These are phyloP conservation scores for Botryotinia calthae DNA, from an alignment of 2,329 filamentous ascomycete genomes.

Conservation along the genomic window DNA sequence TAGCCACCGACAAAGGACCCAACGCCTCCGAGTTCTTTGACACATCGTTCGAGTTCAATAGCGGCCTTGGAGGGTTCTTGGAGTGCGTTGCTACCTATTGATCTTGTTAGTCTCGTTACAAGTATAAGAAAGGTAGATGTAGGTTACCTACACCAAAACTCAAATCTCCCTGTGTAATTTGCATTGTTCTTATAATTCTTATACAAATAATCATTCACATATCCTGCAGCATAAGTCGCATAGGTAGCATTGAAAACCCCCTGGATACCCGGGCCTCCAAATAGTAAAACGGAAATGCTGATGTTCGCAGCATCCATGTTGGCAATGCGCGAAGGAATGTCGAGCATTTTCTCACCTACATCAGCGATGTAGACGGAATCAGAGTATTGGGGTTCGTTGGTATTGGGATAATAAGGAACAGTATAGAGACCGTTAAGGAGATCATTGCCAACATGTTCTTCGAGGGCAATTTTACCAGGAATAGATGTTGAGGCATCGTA, in stretches of 20 bases:
- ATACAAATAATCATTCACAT: conserved; percentile 27
- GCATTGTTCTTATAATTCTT: conserved; percentile 24
- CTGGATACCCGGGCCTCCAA: conserved; percentile 27
- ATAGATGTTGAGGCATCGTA: background rate
- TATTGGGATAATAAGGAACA: background rate
- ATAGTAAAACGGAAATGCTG: conserved; percentile 21
- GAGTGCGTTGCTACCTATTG: conserved; percentile 22
- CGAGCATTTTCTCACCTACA: background rate
- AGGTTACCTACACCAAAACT: conserved; percentile 26
- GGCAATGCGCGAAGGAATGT: conserved; percentile 19
- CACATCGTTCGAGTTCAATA: conserved; percentile 28
- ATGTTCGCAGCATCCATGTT: conserved; percentile 29
- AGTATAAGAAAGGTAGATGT: background rate
- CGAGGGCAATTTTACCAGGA: conserved; percentile 5
- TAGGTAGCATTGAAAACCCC: conserved; percentile 28
- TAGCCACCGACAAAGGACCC: conserved; percentile 43
- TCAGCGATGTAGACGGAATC: background rate
- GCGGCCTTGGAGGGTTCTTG: conserved; percentile 28
- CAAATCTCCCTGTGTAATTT: conserved; percentile 27
- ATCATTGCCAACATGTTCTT: conserved; percentile 12
- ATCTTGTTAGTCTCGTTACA: background rate
- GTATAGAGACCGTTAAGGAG: background rate
- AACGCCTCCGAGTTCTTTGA: conserved; percentile 43
- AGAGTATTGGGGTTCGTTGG: conserved; percentile 2
- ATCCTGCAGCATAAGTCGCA: conserved; percentile 22